Evolutionary conservation across 257 asterid species (phyloP), one percentile per base, ranked within the genome.

Genomic region (Lantana camara): DNA sequence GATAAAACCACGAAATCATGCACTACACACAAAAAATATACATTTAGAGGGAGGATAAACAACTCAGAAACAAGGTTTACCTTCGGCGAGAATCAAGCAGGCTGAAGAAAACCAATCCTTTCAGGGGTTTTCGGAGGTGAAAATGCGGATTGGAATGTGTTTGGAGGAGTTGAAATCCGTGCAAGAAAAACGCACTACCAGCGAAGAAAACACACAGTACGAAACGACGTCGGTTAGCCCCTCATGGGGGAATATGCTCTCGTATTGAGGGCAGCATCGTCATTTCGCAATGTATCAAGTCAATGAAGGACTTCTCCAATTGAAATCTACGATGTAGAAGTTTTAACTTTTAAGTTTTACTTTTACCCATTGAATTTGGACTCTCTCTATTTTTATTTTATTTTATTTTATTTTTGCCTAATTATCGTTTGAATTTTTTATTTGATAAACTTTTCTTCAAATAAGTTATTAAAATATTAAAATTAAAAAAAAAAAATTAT

Each of bases 151-250:
- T 35, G 9, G 27, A 40, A 55, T 63, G 60, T 6, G 49, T 45
- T 53, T 7, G 21, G 53, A 53, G 41, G 44, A 63, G 65, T 32
- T 63, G 64, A 67, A 55, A 73, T 45, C 32, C 29, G 55, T n/a
- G 63, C 32, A 14, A 64, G 17, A 29, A 44, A n/a, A 45, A 62
- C 52, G 41, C 57, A 59, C 40, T n/a, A 27, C 47, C 51, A 42
- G 9, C 27, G 15, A 22, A 24, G 58, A 2, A 50, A 41, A 14
- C n/a, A 23, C 37, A 45, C 45, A n/a, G n/a, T 15, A 12, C 54
- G 5, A 62, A 44, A 62, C 70, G 53, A 62, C 75, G 75, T 63
- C 59, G 70, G 4, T 35, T 11, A 0, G 4, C 27, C 48, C 47
- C 21, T 17, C 12, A 4, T 17, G 9, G 24, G n/a, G 50, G 73